phyloP scores from a whole-genome alignment of 2,329 filamentous ascomycete species.

The Arthrobotrys sinensis region DNA sequence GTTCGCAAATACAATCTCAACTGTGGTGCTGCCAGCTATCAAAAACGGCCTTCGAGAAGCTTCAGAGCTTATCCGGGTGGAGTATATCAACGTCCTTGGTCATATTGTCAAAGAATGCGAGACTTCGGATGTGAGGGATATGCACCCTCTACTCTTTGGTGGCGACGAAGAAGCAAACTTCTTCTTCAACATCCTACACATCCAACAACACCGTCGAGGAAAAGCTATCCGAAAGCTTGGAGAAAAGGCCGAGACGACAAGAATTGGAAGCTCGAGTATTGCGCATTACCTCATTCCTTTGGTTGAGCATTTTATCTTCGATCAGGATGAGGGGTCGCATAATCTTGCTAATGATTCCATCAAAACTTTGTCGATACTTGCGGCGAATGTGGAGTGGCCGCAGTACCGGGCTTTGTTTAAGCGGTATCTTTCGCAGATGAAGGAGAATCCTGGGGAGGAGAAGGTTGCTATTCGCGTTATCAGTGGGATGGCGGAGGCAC shows the following conservation, averaged over 20 bases:
- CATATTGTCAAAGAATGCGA: constrained; percentile 81
- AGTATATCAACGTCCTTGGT: constrained; percentile 84
- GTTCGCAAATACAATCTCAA: constrained; percentile 75
- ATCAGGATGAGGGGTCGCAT: constrained; percentile 85
- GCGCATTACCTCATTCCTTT: constrained; percentile 90
- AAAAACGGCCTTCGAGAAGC: constrained; percentile 81
- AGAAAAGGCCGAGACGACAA: constrained; percentile 75
- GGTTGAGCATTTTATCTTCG: constrained; percentile 93
- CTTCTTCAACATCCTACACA: constrained; percentile 92
- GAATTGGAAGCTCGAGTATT: constrained; percentile 82
- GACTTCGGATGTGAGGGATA: constrained; percentile 81
- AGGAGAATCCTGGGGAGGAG: constrained; percentile 83
- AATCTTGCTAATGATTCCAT: constrained; percentile 89
- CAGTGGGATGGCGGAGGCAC: constrained; percentile 83
- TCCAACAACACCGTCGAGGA: constrained; percentile 87
- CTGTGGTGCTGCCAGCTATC: constrained; percentile 80
- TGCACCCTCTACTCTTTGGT: constrained; percentile 78
- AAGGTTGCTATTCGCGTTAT: constrained; percentile 89
- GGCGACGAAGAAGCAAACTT: constrained; percentile 87
- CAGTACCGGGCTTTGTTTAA: constrained; percentile 89
- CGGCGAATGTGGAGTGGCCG: constrained; percentile 86
- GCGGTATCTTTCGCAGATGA: constrained; percentile 85
- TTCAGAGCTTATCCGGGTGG: constrained; percentile 87
- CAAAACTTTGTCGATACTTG: constrained; percentile 81
- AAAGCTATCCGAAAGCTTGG: constrained; percentile 85